These are phyloP conservation scores for Penicillium oxalicum DNA, from an alignment of 2,329 filamentous ascomycete genomes.

Conservation along the genomic window DNA sequence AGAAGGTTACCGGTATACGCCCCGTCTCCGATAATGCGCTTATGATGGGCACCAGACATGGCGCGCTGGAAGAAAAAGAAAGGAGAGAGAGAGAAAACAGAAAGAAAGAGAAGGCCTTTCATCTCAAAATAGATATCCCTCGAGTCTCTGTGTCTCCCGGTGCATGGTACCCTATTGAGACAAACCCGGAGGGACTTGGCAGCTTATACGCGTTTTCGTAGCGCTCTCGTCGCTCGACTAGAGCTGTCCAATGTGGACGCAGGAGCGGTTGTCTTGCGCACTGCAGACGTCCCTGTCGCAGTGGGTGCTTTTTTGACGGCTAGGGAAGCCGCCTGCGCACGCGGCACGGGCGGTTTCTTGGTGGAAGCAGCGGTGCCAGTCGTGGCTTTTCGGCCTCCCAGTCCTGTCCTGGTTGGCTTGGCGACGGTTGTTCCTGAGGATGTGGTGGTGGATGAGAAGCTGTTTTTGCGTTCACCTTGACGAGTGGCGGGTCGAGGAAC, in stretches of 20 bases:
- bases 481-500: conserved; percentile 35
- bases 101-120: no score
- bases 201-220: conserved; percentile 37
- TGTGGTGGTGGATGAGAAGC: conserved; percentile 31
- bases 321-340: conserved; percentile 29
- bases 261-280: conserved; percentile 30
- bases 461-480: conserved; percentile 35
- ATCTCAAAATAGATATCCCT: no score
- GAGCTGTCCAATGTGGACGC: conserved; percentile 26
- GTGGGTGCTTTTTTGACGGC: conserved; percentile 32
- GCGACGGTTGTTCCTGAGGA: conserved; percentile 37
- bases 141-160: no score
- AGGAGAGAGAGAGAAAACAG: no score
- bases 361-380: conserved; percentile 23
- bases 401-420: conserved; percentile 20
- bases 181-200: no score
- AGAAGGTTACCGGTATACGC: no score
- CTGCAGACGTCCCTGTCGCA: conserved; percentile 16
- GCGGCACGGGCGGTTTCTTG: conserved; percentile 27
- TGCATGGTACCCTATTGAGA: no score
- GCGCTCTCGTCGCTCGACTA: conserved; percentile 31
- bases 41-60: no score
- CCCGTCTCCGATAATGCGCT: no score
- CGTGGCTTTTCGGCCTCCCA: no score
- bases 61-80: no score